Evolutionary conservation across 106 monocot genomes (phyloP), one percentile per base, ranked within the genome.

Genomic region (Narthecium ossifragum): DNA sequence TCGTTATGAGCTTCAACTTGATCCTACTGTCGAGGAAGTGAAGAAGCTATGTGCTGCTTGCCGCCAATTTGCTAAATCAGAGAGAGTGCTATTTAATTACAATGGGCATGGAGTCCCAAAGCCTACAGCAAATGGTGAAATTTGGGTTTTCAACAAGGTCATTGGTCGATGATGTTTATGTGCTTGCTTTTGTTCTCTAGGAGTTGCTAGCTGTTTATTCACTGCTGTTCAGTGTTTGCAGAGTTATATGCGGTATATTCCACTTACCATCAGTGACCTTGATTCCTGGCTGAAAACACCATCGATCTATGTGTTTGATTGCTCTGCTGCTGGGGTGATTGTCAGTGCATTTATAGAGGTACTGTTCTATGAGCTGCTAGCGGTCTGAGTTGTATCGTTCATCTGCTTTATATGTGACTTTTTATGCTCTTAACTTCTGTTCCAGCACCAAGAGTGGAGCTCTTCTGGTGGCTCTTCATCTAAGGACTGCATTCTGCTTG

Each of bases 81-180:
- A 96, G 39, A 89, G 94, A 59, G 90, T 96, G 26, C 78, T 96
- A 32, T 96, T 96, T 65, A 90, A 96, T 62, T 96, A 96, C 36
- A 96, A 96, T 78, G 94, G 94, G 12, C 94, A 96, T 63, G 94
- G 94, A 43, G 94, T 96, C 33, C 94, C 94, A 55, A 96, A 84
- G 63, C 94, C 94, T 47, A 96, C 94, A 8, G 38, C 83, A 47
- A 90, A 82, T 83, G 89, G 94, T 53, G 94, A 96, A 83, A 90
- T 96, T 72, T 96, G 94, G 94, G 83, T 90, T 57, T 96, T 90
- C 62, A 96, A 96, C 49, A 96, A 90, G 91, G 91, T 92, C 12
- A 30, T 55, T 29, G 12, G 5, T 54, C 27, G 11, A 6, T 54
- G 53, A 53, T 53, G 26, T 13, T 53, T 4, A 28, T 53, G 4